Percentiles rank a stretch among this genome's conserved stretches.
These are phyloP conservation scores for Croton laevigatus DNA, from an alignment of 441 rosid genomes.

Conservation along the genomic window DNA sequence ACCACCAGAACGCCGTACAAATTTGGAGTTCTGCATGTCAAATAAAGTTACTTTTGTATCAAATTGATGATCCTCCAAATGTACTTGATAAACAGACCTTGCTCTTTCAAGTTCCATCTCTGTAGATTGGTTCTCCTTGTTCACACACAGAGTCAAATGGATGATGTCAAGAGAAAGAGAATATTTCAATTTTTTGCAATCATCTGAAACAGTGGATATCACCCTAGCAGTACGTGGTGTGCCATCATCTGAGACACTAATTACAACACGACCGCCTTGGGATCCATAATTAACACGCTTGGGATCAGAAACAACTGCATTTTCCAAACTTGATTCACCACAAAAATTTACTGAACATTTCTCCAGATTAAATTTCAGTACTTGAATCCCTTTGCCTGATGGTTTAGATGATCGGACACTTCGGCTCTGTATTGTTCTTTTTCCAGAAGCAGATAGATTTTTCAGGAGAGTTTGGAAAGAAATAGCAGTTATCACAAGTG, in stretches of 20 bases:
- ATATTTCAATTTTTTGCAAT: constrained; percentile 64
- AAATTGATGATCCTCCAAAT: constrained; percentile 54
- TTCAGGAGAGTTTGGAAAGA: constrained; percentile 74
- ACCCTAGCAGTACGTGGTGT: constrained; percentile 73
- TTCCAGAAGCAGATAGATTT: constrained; percentile 55
- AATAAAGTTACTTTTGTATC: constrained; percentile 61
- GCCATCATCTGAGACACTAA: constrained; percentile 76
- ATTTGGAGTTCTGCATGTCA: constrained; percentile 91
- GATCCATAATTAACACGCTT: constrained; percentile 99
- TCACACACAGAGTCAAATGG: constrained; percentile 64
- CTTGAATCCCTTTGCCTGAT: constrained; percentile 84
- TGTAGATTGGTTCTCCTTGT: constrained; percentile 90
- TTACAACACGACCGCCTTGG: constrained; percentile 83
- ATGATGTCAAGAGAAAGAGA: constrained; percentile 74
- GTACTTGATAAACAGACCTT: constrained; percentile 79
- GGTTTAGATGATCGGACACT: constrained; percentile 54
- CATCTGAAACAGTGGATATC: constrained; percentile 56
- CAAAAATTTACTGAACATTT: constrained; percentile 70
- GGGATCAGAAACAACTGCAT: constrained; percentile 71
- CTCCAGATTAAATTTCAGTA: constrained; percentile 78
- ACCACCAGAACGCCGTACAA: constrained; percentile 89
- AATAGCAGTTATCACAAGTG: constrained; percentile 68
- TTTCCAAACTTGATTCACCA: constrained; percentile 76
- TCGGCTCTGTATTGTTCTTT: constrained; percentile 48
- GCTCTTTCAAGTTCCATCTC: constrained; percentile 96